These are phyloP conservation scores for Chalaropsis thielavioides DNA, from an alignment of 2,329 filamentous ascomycete species.

Conservation along the genomic window DNA sequence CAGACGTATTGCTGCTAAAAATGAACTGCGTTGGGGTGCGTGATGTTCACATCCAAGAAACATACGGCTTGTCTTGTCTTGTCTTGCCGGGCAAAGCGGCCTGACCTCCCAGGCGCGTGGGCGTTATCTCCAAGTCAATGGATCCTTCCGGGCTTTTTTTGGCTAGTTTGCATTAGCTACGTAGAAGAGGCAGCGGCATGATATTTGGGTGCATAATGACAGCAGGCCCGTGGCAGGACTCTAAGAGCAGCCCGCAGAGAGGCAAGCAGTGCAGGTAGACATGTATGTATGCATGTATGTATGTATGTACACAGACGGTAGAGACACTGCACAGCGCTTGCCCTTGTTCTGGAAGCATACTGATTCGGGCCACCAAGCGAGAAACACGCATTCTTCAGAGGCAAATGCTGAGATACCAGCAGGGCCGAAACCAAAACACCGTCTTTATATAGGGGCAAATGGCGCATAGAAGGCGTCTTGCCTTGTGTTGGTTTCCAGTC, in stretches of 20 bases:
- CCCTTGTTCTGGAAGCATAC: not conserved
- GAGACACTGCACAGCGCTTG: not conserved
- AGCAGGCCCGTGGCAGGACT: not conserved
- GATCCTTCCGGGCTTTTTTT: not conserved
- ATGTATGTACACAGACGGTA: too few relatives aligned
- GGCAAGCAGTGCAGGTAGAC: not conserved
- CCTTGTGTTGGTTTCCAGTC: not conserved
- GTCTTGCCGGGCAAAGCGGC: not conserved
- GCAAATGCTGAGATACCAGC: not conserved
- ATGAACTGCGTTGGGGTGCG: not conserved
- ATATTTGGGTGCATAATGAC: not conserved
- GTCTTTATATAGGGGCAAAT: not conserved
- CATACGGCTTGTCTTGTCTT: not conserved
- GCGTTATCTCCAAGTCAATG: not conserved
- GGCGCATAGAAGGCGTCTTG: not conserved
- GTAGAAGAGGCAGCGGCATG: not conserved
- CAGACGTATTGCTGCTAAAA: not conserved
- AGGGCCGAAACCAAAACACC: not conserved
- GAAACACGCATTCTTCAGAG: conserved; percentile 4
- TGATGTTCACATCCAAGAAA: not conserved
- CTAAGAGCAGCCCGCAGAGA: not conserved
- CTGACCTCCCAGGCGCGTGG: not conserved
- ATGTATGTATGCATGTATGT: too few relatives aligned
- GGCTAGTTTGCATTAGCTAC: not conserved
- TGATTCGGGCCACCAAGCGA: not conserved